Evolutionary conservation across 1,284 basidiomycete species (phyloP).

Genomic region (Lentinus polychrous): DNA sequence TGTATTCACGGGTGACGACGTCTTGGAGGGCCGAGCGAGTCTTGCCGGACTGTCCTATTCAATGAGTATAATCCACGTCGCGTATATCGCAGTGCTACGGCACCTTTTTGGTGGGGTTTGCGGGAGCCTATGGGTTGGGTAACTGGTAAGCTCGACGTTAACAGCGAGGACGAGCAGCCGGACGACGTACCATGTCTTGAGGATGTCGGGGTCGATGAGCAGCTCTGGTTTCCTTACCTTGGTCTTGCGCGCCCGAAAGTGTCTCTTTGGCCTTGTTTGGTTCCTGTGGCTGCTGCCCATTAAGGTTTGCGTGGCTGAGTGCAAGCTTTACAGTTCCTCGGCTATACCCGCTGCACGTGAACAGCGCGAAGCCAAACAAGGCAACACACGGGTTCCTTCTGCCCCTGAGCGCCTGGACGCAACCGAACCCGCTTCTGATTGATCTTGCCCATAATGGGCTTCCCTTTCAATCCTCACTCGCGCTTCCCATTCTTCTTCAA

Average conservation of each 20-base stretch:
- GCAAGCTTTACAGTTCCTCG: slow-evolving; percentile 26
- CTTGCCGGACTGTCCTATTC: slow-evolving; percentile 60
- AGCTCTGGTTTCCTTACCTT: slow-evolving; percentile 7
- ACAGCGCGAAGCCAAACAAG: no score
- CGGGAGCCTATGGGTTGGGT: slow-evolving; percentile 21
- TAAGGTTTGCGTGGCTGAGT: slow-evolving; percentile 30
- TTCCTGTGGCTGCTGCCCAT: slow-evolving; percentile 16
- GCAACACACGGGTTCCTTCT: no score
- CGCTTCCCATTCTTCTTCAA: slow-evolving; percentile 5
- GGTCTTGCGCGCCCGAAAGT: slow-evolving; percentile 4
- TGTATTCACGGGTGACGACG: slow-evolving; percentile 95
- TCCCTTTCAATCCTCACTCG: slow-evolving; percentile 5
- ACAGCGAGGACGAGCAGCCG: slow-evolving; percentile 6
- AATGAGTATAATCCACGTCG: not conserved
- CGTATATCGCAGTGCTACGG: slow-evolving; percentile 1
- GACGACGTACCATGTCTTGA: slow-evolving; percentile 56
- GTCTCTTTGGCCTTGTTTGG: slow-evolving; percentile 24
- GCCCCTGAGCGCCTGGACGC: not conserved
- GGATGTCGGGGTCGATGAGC: slow-evolving; percentile 33
- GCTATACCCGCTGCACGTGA: slow-evolving; percentile 2
- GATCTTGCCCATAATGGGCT: not conserved
- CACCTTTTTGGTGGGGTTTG: slow-evolving; percentile 34
- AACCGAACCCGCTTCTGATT: not conserved
- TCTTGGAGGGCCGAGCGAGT: slow-evolving; percentile 91
- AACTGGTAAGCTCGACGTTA: slow-evolving; percentile 11